A percentile compares a stretch with the other conserved stretches of the same genome.
phyloP scores from a whole-genome alignment of 2,329 filamentous ascomycete species.

The Aspergillus piperis region DNA sequence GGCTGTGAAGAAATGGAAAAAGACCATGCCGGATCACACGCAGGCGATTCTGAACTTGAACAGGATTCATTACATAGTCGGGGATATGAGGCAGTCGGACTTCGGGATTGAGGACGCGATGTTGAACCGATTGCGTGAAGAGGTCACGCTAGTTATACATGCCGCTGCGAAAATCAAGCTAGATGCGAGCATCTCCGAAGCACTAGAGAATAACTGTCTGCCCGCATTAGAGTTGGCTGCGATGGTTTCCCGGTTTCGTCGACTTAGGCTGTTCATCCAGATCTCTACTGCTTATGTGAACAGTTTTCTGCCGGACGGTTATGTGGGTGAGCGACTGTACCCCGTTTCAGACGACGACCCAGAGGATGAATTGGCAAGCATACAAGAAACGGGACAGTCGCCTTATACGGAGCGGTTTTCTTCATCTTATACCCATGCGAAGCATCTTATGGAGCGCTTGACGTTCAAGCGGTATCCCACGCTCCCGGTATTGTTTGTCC shows the following conservation, averaged over 20 bases:
- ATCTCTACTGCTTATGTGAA: conserved; percentile 36
- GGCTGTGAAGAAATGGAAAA: conserved; percentile 32
- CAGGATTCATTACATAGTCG: conserved; percentile 32
- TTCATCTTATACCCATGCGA: conserved; percentile 34
- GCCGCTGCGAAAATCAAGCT: conserved; percentile 36
- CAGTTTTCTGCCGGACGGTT: conserved; percentile 34
- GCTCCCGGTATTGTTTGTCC: conserved; percentile 31
- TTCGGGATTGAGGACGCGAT: conserved; percentile 26
- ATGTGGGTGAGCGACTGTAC: conserved; percentile 31
- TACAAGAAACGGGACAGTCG: conserved; percentile 21
- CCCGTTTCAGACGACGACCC: conserved; percentile 26
- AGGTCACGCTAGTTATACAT: conserved; percentile 37
- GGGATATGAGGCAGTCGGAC: conserved; percentile 29
- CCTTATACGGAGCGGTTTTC: conserved; percentile 27
- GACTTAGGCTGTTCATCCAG: conserved; percentile 32
- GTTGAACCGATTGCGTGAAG: conserved; percentile 23
- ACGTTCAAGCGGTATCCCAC: conserved; percentile 29
- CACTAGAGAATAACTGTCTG: conserved; percentile 36
- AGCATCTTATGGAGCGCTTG: conserved; percentile 35
- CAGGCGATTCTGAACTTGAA: conserved; percentile 27
- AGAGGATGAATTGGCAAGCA: conserved; percentile 30
- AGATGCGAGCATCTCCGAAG: conserved; percentile 28
- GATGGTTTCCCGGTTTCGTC: conserved; percentile 29
- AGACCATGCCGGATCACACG: conserved; percentile 32
- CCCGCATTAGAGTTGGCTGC: conserved; percentile 32